phyloP scores from a whole-genome alignment of 1,284 basidiomycete species.

The Melampsora occidentalis region DNA sequence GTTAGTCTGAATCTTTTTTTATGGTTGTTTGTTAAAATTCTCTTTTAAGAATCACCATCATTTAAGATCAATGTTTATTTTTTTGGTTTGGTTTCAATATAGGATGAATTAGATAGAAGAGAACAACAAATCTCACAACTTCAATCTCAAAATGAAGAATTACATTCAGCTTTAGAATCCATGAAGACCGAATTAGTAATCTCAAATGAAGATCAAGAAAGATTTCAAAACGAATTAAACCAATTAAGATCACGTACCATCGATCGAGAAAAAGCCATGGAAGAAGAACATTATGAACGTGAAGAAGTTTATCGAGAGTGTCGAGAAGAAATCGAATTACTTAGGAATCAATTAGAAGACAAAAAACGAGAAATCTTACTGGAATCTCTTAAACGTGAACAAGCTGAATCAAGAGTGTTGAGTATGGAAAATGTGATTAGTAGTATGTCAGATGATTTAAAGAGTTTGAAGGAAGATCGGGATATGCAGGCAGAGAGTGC shows the following conservation, averaged over 20 bases:
- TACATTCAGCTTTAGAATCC: slow-evolving; percentile 67
- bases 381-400: slow-evolving; percentile 71
- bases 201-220: slow-evolving; percentile 70
- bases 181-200: slow-evolving; percentile 72
- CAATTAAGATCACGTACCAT: slow-evolving; percentile 56
- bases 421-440: slow-evolving; percentile 67
- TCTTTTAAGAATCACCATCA: neutral
- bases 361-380: slow-evolving; percentile 75
- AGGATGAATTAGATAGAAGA: slow-evolving; percentile 93
- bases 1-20: slow-evolving; percentile 60
- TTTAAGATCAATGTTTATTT: slow-evolving; percentile 19
- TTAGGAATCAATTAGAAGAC: slow-evolving; percentile 78
- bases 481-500: slow-evolving; percentile 72
- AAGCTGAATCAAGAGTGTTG: slow-evolving; percentile 62
- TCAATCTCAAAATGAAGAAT: slow-evolving; percentile 69
- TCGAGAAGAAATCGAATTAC: slow-evolving; percentile 76
- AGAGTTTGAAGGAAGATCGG: slow-evolving; percentile 62
- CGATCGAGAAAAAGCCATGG: slow-evolving; percentile 55
- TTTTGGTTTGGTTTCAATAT: slow-evolving; percentile 47
- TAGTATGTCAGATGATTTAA: slow-evolving; percentile 62
- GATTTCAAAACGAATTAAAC: slow-evolving; percentile 67
- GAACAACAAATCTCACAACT: slow-evolving; percentile 75
- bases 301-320: slow-evolving; percentile 76
- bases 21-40: no score
- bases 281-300: slow-evolving; percentile 68